A percentile compares a stretch with the other conserved stretches of the same genome.
Conservation (phyloP, 2,329 filamentous ascomycete genomes). For the Colletotrichum destructivum region DNA sequence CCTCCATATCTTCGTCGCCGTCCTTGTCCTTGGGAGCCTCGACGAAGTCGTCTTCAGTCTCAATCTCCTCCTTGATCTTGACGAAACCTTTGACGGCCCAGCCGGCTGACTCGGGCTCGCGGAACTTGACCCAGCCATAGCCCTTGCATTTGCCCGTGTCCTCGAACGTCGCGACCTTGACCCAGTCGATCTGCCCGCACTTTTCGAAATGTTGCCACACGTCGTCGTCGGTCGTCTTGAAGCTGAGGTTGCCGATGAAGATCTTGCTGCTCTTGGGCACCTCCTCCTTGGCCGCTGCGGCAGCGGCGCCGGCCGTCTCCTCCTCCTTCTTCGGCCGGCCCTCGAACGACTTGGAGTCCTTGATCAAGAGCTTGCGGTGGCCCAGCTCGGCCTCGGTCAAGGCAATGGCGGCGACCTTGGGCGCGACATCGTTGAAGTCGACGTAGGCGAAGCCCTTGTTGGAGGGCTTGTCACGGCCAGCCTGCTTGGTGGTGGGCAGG, state of each 20-base stretch:
- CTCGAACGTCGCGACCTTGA: conserved; percentile 95
- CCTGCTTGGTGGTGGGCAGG: conserved; percentile 76
- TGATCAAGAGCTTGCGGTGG: conserved; percentile 90
- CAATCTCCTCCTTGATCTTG: conserved; percentile 76
- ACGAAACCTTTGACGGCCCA: conserved; percentile 84
- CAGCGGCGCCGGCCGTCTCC: conserved; percentile 48
- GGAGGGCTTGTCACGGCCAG: conserved; percentile 59
- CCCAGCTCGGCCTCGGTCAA: conserved; percentile 87
- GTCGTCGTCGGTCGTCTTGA: conserved; percentile 85
- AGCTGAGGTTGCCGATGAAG: conserved; percentile 92
- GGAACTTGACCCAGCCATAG: conserved; percentile 95
- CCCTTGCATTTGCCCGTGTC: conserved; percentile 99
- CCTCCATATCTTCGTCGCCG: conserved; percentile 52
- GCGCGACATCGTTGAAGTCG: conserved; percentile 82
- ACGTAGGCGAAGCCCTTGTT: conserved; percentile 98
- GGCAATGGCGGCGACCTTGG: conserved; percentile 83
- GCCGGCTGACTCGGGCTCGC: conserved; percentile 81
- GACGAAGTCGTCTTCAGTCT: conserved; percentile 74
- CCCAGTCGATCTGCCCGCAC: conserved; percentile 86
- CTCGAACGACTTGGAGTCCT: conserved; percentile 90
- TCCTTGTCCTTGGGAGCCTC: conserved; percentile 61
- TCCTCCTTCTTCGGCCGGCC: conserved; percentile 83
- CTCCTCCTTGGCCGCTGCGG: conserved; percentile 49
- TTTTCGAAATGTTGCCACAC: conserved; percentile 85
- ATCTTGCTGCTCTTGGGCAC: conserved; percentile 80